Evolutionary conservation across 345 rosid genomes (phyloP).

Genomic region (Mangifera indica): DNA sequence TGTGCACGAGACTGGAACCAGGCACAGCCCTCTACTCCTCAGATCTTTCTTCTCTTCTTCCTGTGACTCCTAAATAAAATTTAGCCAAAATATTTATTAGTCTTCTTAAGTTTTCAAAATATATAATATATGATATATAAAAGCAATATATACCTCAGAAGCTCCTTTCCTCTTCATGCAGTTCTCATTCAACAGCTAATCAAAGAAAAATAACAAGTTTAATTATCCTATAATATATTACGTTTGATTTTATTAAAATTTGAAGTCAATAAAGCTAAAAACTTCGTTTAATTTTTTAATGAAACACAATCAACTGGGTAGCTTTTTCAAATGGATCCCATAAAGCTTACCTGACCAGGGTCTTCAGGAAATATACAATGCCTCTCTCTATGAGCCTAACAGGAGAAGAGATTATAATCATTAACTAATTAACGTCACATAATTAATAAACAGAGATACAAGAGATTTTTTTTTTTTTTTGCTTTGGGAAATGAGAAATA

Average conservation of each 20-base stretch:
- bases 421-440: slow-evolving; percentile 25
- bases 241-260: slow-evolving; percentile 8
- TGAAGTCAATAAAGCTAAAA: too few species aligned
- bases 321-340: slow-evolving; percentile 44
- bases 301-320: not conserved
- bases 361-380: slow-evolving; percentile 86
- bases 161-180: slow-evolving; percentile 64
- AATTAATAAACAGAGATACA: too few species aligned
- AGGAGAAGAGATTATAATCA: slow-evolving; percentile 20
- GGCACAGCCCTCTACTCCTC: slow-evolving; percentile 91
- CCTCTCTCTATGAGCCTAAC: slow-evolving; percentile 75
- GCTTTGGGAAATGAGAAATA: slow-evolving; percentile 20
- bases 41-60: slow-evolving; percentile 64
- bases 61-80: slow-evolving; percentile 31
- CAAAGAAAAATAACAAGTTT: slow-evolving; percentile 21
- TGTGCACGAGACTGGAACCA: slow-evolving; percentile 90
- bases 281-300: too few species aligned
- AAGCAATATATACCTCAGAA: slow-evolving; percentile 29
- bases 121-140: too few species aligned
- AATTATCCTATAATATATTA: slow-evolving; percentile 14
- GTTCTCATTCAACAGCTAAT: slow-evolving; percentile 61
- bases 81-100: not conserved
- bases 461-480: too few species aligned
- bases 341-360: slow-evolving; percentile 78
- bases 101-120: too few species aligned